Percentiles rank a stretch among this genome's conserved stretches.
phyloP scores from a whole-genome alignment of 306 rosid species.

The Vigna mungo region DNA sequence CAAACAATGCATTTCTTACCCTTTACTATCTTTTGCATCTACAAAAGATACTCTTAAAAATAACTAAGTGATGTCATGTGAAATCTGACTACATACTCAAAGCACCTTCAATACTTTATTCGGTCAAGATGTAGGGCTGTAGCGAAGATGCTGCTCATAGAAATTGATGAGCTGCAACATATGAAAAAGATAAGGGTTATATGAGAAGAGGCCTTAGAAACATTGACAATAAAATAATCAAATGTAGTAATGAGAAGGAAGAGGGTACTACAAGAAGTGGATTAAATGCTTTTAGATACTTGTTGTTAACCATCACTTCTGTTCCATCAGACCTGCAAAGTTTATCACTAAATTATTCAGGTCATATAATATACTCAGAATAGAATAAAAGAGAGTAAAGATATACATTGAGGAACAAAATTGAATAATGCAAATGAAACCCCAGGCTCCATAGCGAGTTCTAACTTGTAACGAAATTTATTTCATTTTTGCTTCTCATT shows the following conservation, averaged over 20 bases:
- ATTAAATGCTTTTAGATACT: conserved; percentile 66
- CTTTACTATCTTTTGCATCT: conserved; percentile 58
- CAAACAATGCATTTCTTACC: conserved; percentile 45
- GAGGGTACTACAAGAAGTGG: conserved; percentile 69
- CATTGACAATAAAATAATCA: conserved; percentile 7
- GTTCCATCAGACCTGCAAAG: conserved; percentile 80
- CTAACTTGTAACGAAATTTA: too few relatives aligned
- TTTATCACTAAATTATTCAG: neutral
- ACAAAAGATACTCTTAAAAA: conserved; percentile 44
- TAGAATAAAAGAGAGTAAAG: neutral
- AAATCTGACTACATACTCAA: conserved; percentile 41
- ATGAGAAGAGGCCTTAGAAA: conserved; percentile 1
- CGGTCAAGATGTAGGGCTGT: conserved; percentile 58
- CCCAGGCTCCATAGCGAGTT: neutral
- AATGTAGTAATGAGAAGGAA: neutral
- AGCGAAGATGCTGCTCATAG: conserved; percentile 92
- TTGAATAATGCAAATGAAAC: conserved; percentile 27
- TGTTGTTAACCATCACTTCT: conserved; percentile 85
- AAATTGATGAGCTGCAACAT: conserved; percentile 77
- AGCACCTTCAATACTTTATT: conserved; percentile 40
- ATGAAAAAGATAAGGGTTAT: conserved; percentile 28
- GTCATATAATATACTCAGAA: neutral
- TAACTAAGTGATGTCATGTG: conserved; percentile 28
- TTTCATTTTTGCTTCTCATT: neutral
- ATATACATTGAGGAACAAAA: neutral